Evolutionary conservation across 2,329 filamentous ascomycete genomes (phyloP).

Genomic region (Colletotrichum sp.): DNA sequence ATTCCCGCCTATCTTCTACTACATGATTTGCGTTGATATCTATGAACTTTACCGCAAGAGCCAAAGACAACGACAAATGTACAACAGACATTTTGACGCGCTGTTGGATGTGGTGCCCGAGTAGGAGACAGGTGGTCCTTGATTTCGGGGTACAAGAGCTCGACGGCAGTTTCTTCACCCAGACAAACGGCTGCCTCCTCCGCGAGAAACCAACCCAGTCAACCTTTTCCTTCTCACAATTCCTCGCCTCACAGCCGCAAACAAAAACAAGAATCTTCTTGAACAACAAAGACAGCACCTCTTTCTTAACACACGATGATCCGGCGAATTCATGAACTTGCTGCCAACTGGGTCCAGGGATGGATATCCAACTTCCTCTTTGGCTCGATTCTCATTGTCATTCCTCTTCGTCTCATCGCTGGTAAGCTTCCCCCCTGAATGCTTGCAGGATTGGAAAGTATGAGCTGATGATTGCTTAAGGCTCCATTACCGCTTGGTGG

Average conservation of each 20-base stretch:
- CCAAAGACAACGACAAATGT: neutral
- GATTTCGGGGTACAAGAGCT: neutral
- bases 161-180: neutral
- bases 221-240: neutral
- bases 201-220: neutral
- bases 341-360: neutral
- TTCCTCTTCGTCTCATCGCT: neutral
- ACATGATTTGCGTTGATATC: fast-evolving
- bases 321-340: neutral
- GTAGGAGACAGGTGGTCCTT: neutral
- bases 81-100: fast-evolving
- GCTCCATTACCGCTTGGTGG: neutral
- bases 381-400: neutral
- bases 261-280: neutral
- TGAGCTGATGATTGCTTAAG: neutral
- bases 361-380: neutral
- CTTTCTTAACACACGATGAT: neutral
- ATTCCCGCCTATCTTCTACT: neutral
- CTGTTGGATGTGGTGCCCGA: fast-evolving
- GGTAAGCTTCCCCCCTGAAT: fast-evolving
- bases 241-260: neutral
- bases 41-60: fast-evolving
- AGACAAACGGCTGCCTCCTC: neutral
- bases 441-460: fast-evolving
- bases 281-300: fast-evolving